Evolutionary conservation across 2,329 filamentous ascomycete genomes (phyloP).

Genomic region (Mycosphaerelloides madeirae): DNA sequence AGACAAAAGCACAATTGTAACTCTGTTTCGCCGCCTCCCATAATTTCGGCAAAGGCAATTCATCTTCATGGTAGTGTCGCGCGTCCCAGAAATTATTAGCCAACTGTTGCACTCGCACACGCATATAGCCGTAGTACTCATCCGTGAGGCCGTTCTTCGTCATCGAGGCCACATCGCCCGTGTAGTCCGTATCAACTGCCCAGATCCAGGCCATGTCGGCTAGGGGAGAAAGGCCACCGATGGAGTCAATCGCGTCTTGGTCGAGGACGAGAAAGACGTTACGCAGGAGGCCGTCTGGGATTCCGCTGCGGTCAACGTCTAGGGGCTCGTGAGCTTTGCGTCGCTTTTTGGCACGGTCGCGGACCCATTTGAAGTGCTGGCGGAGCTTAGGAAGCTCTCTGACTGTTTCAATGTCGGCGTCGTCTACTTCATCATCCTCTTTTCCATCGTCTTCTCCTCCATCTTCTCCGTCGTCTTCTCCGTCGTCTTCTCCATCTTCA

Average conservation of each 20-base stretch:
- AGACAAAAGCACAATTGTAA: conserved; percentile 8
- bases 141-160: not conserved
- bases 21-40: conserved; percentile 10
- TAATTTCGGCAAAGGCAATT: conserved; percentile 4
- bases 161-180: not conserved
- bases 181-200: conserved; percentile 10
- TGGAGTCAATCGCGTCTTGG: conserved; percentile 5
- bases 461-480: not conserved
- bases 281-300: conserved; percentile 4
- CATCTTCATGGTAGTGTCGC: conserved; percentile 5
- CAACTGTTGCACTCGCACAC: conserved; percentile 13
- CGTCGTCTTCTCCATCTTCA: not conserved
- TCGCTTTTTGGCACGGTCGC: conserved; percentile 10
- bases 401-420: conserved; percentile 10
- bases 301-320: conserved; percentile 5
- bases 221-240: not conserved
- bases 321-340: conserved; percentile 3
- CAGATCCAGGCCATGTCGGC: conserved; percentile 7
- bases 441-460: not conserved
- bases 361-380: conserved; percentile 8
- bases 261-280: conserved; percentile 8
- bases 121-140: conserved; percentile 12
- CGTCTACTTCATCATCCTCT: conserved; percentile 5
- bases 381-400: conserved; percentile 7
- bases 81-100: conserved; percentile 13